Percentiles rank a stretch among this genome's conserved stretches.
phyloP scores from a whole-genome alignment of 208 protist species.

The Sergeia podlipaevii region DNA sequence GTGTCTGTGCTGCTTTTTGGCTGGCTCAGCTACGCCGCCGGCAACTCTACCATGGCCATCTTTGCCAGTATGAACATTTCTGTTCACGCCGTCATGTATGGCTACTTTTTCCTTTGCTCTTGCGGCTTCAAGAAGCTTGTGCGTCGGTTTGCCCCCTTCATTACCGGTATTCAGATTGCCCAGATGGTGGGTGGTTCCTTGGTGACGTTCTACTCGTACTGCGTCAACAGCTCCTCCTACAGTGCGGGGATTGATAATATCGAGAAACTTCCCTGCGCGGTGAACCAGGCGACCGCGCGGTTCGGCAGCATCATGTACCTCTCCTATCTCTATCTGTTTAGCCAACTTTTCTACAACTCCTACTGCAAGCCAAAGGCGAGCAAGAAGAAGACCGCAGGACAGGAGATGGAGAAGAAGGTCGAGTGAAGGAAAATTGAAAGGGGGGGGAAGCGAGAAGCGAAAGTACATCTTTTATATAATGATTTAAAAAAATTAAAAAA shows the following conservation, averaged over 20 bases:
- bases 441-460: not conserved
- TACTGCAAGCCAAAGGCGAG: slow-evolving; percentile 44
- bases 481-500: slow-evolving; percentile 6
- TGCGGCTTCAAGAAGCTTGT: slow-evolving; percentile 56
- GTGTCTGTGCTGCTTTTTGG: slow-evolving; percentile 88
- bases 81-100: slow-evolving; percentile 95
- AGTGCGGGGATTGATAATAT: slow-evolving; percentile 33
- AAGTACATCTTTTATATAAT: not conserved
- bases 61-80: slow-evolving; percentile 93
- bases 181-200: slow-evolving; percentile 87
- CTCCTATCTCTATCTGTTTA: slow-evolving; percentile 90
- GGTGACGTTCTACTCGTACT: slow-evolving; percentile 47
- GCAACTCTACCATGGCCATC: slow-evolving; percentile 47
- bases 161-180: slow-evolving; percentile 84
- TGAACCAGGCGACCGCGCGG: slow-evolving; percentile 34
- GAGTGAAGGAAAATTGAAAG: slow-evolving; percentile 12
- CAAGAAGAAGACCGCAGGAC: not conserved
- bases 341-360: slow-evolving; percentile 72
- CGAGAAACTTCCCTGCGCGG: slow-evolving; percentile 40
- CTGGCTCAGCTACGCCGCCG: slow-evolving; percentile 71
- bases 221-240: slow-evolving; percentile 31
- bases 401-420: slow-evolving; percentile 19
- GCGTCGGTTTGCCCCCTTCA: slow-evolving; percentile 72
- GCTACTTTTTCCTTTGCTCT: slow-evolving; percentile 88
- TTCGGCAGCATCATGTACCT: slow-evolving; percentile 88